Conservation (phyloP, 768 basidiomycete genomes). For the Mycena venus region DNA sequence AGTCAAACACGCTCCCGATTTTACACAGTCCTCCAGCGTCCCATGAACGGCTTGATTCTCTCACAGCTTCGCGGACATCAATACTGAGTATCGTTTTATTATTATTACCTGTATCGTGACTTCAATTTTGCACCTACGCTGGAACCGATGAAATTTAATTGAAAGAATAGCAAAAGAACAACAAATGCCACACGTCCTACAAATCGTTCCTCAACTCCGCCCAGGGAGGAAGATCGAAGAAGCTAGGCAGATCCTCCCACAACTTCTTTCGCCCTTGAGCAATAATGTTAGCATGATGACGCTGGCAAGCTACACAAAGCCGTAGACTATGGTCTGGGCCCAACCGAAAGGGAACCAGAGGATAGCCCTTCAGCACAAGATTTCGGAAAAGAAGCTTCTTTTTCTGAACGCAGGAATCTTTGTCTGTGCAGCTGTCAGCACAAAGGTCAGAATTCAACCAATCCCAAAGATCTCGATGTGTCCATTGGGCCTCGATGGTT, state of each 20-base stretch:
- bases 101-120: no score
- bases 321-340: no score
- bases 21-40: no score
- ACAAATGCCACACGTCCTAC: no score
- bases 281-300: neutral
- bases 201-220: constrained; percentile 15
- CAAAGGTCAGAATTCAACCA: neutral
- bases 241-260: constrained; percentile 5
- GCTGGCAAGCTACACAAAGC: neutral
- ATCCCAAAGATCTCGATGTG: neutral
- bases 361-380: neutral
- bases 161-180: no score
- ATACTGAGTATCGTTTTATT: no score
- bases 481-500: constrained; percentile 4
- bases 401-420: neutral
- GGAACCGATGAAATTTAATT: no score
- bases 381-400: neutral
- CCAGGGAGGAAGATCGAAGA: constrained; percentile 13
- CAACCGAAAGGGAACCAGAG: neutral
- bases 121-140: no score
- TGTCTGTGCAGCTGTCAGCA: neutral
- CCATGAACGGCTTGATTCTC: no score
- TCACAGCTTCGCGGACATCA: no score
- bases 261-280: neutral
- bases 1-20: no score